Conservation (phyloP, 257 asterid genomes). For the Nicotiana obtusifolia region DNA sequence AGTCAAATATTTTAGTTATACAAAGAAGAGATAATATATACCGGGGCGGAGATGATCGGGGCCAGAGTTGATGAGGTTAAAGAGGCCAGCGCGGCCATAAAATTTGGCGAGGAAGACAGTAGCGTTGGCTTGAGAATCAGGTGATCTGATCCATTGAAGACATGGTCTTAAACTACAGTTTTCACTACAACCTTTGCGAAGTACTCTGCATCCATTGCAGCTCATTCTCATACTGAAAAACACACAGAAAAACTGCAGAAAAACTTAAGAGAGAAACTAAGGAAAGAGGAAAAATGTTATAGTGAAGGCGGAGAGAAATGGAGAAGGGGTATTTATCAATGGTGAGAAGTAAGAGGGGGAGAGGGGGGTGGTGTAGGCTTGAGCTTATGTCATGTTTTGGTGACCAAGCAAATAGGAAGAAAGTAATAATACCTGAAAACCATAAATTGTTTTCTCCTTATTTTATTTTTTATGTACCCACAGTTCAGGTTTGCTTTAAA, state of each 20-base stretch:
- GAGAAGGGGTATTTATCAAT: slow-evolving; percentile 16
- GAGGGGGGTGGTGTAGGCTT: neutral
- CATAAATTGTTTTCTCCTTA: neutral
- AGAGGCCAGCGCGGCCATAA: slow-evolving; percentile 85
- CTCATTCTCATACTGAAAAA: slow-evolving; percentile 39
- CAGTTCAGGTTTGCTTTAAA: neutral
- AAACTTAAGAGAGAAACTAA: neutral
- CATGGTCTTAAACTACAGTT: slow-evolving; percentile 56
- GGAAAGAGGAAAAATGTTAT: neutral
- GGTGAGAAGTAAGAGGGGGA: neutral
- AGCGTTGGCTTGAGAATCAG: slow-evolving; percentile 75
- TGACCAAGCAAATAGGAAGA: neutral
- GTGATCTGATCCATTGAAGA: slow-evolving; percentile 59
- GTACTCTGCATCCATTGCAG: slow-evolving; percentile 85
- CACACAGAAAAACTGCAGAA: neutral
- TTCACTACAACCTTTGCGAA: slow-evolving; percentile 73
- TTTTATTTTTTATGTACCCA: neutral
- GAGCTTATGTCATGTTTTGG: slow-evolving; percentile 11
- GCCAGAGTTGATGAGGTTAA: slow-evolving; percentile 62
- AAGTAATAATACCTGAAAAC: neutral
- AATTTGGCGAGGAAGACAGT: slow-evolving; percentile 80
- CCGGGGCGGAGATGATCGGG: slow-evolving; percentile 65
- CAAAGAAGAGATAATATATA: neutral
- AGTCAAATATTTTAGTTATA: too few species aligned
- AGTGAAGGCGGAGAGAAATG: neutral